Conservation (phyloP, 768 basidiomycete genomes). For the Mycena vulgaris region DNA sequence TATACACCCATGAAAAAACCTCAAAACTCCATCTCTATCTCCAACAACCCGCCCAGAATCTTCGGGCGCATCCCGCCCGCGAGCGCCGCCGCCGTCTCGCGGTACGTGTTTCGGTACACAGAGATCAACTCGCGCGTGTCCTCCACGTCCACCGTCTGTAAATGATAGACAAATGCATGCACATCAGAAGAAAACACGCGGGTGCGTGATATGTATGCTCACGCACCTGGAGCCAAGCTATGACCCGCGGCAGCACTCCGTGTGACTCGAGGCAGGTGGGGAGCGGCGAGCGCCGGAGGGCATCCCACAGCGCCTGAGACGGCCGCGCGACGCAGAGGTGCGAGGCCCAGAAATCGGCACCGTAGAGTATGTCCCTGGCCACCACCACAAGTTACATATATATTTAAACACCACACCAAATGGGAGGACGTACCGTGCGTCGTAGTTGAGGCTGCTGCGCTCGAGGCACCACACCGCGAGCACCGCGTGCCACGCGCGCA, state of each 20-base stretch:
- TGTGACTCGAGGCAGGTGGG: slow-evolving; percentile 7
- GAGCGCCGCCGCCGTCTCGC: not conserved
- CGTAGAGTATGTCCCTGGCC: slow-evolving; percentile 16
- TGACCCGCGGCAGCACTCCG: slow-evolving; percentile 4
- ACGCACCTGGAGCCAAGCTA: slow-evolving; percentile 10
- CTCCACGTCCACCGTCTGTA: slow-evolving; percentile 3
- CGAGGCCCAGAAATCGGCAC: slow-evolving; percentile 11
- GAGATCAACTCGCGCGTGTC: slow-evolving; percentile 9
- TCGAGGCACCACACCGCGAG: slow-evolving; percentile 15
- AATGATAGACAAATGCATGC: not conserved
- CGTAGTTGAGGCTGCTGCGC: slow-evolving; percentile 1
- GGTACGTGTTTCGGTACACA: not conserved
- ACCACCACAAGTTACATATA: not conserved
- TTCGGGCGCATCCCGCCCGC: not conserved
- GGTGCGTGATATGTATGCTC: not conserved
- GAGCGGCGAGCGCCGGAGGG: not conserved
- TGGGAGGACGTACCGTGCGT: slow-evolving; percentile 12
- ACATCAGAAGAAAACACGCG: too few relatives aligned
- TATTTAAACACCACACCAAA: not conserved
- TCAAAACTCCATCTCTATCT: not conserved
- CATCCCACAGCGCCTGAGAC: slow-evolving; percentile 14
- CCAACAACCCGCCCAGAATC: not conserved
- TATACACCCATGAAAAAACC: too few relatives aligned
- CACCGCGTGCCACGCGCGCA: slow-evolving; percentile 5
- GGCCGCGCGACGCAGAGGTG: slow-evolving; percentile 2